Evolutionary conservation across 441 rosid species (phyloP).

Genomic region (Erysimum pusillum): DNA sequence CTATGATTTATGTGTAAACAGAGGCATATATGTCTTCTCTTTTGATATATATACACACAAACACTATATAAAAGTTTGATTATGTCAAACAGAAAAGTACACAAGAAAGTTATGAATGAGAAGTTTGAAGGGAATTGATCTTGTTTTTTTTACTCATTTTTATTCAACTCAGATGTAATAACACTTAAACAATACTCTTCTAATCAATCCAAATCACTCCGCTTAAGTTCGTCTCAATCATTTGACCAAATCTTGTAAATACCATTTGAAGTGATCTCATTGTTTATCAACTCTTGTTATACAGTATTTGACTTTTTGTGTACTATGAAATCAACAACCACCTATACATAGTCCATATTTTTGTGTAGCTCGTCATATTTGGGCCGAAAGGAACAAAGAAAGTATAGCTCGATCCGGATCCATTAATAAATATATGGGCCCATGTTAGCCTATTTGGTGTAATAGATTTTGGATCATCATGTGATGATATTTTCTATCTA

Average conservation of each 20-base stretch:
- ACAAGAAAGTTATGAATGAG: not conserved
- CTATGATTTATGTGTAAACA: not conserved
- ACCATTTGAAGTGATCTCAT: not conserved
- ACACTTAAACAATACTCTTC: not conserved
- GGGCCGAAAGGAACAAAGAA: slow-evolving; percentile 5
- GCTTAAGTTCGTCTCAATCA: slow-evolving; percentile 3
- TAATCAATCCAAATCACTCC: not conserved
- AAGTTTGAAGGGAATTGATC: not conserved
- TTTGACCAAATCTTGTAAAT: not conserved
- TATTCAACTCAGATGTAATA: not conserved
- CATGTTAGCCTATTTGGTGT: not conserved
- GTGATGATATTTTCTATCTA: not conserved
- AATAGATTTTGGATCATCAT: not conserved
- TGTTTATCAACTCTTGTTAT: not conserved
- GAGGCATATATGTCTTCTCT: slow-evolving; percentile 1
- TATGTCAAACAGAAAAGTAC: not conserved
- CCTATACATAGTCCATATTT: not conserved
- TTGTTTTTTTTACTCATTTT: too few species aligned
- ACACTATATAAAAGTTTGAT: not conserved
- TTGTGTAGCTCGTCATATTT: not conserved
- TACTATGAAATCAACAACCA: not conserved
- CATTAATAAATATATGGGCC: not conserved
- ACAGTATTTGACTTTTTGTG: not conserved
- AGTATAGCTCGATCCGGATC: not conserved
- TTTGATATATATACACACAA: not conserved